Base-by-base conservation (phyloP, 495 filamentous ascomycete species). In the Rhypophila decipiens region DNA sequence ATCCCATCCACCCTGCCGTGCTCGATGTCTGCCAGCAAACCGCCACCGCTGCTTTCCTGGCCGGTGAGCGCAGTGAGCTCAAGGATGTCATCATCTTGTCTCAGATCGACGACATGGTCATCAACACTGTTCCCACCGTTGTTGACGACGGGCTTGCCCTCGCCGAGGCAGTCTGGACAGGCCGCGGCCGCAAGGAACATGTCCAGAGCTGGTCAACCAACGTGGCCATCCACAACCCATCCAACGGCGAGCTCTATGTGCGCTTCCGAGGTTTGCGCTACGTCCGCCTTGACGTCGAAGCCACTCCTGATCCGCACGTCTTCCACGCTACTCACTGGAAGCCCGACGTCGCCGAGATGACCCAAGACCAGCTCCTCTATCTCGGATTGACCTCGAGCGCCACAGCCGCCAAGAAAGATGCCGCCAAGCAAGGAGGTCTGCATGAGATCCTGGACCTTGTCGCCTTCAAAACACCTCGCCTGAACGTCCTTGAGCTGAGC, bases 1-100 rank as follows among this genome's bases (percentile, higher is more conserved):
- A 67, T 39, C 39, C 66, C 7, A 48, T 76, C 17, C 72, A 76
- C 46, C 73, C 73, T 2, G 57, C 59, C 0, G 49, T 45, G 17
- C 46, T 76, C 8, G 71, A 75, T 31, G 58, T 27, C 10, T 66
- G 55, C 41, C 42, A 69, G 9, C 67, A 73, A 36, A 50, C 59
- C 10, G 53, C 57, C 0, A 44, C 37, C 12, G 43, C 62, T 4
- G 35, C 60, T 0, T 22, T 31, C 8, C 11, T n/a, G 24, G 34
- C 37, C 3, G 37, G 31, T n/a, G 51, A 58, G n/a, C 35, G 46
- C 18, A 52, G 42, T 29, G 3, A 19, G 11, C 22, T 58, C 12
- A 40, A 40, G 38, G 38, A 40, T 20, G 18, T 40, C 38, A 40
- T 40, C 0, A 17, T 38, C 9, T 20, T 38, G 12, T 21, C 31